These are phyloP conservation scores for Astrephomene gubernaculifera DNA, from an alignment of 139 green algal genomes.

Conservation along the genomic window DNA sequence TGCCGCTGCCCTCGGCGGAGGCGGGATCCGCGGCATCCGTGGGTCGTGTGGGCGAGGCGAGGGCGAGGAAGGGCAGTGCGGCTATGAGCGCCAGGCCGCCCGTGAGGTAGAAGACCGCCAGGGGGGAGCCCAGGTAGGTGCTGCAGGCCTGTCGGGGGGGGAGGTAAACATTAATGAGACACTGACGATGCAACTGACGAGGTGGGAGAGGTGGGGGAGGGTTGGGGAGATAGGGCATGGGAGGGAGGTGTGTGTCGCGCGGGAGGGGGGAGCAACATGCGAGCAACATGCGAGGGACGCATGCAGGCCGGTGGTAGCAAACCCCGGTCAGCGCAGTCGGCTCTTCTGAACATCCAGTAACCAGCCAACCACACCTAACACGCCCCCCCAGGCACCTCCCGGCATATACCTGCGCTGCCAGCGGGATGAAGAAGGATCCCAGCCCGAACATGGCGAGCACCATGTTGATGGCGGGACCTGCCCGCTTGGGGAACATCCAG, in stretches of 20 bases:
- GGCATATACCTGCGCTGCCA: slow-evolving; percentile 44
- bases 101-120: slow-evolving; percentile 53
- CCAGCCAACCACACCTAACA: no score
- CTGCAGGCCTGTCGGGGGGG: slow-evolving; percentile 44
- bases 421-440: slow-evolving; percentile 60
- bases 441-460: slow-evolving; percentile 68
- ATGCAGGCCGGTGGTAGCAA: no score
- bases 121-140: slow-evolving; percentile 17
- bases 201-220: no score
- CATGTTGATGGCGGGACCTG: slow-evolving; percentile 51
- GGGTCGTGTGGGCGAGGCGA: slow-evolving; percentile 48
- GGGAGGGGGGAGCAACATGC: no score
- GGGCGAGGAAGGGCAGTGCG: slow-evolving; percentile 55
- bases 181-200: no score
- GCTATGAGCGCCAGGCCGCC: slow-evolving; percentile 25
- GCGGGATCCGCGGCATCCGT: background rate
- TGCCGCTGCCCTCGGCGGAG: background rate
- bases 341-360: no score
- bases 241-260: no score
- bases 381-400: no score
- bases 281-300: no score
- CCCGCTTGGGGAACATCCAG: slow-evolving; percentile 63
- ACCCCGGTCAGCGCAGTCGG: no score
- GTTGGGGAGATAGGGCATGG: no score
- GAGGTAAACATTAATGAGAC: no score